phyloP scores from a whole-genome alignment of 306 rosid species.

The Trichosanthes truncata region DNA sequence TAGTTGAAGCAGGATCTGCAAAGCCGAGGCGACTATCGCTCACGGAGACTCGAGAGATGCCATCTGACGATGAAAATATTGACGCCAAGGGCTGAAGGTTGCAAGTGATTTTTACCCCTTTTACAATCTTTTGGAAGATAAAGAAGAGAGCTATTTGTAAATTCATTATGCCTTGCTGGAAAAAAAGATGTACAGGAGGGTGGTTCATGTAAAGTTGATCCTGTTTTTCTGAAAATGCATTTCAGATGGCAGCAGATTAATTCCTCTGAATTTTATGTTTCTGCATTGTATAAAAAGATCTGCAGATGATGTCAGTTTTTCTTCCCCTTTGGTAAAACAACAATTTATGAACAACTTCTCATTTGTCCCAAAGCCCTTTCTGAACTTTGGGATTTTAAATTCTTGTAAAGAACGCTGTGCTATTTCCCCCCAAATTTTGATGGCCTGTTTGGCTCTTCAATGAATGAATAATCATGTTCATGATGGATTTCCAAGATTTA shows the following conservation, averaged over 20 bases:
- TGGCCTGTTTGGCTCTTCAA: conserved; percentile 26
- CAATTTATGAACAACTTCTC: conserved; percentile 63
- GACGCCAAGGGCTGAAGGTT: conserved; percentile 62
- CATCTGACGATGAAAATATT: conserved; percentile 62
- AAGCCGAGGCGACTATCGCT: conserved; percentile 69
- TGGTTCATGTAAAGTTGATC: conserved; percentile 42
- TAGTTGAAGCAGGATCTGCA: conserved; percentile 57
- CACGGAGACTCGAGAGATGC: conserved; percentile 68
- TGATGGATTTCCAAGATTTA: neutral
- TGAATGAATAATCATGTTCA: conserved; percentile 22
- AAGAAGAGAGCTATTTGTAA: conserved; percentile 68
- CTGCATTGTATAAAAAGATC: conserved; percentile 64
- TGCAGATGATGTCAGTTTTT: conserved; percentile 47
- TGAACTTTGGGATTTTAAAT: conserved; percentile 17
- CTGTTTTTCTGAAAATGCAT: conserved; percentile 41
- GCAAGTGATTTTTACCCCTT: conserved; percentile 28
- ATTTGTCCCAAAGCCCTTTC: conserved; percentile 30
- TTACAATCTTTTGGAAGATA: conserved; percentile 53
- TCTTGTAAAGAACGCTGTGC: conserved; percentile 27
- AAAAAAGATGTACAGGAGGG: conserved; percentile 55
- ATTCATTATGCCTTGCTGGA: conserved; percentile 67
- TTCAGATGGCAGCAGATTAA: conserved; percentile 50
- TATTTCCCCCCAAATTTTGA: conserved; percentile 23
- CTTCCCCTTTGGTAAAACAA: conserved; percentile 39
- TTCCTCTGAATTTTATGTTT: conserved; percentile 53